Percentiles rank a stretch among this genome's conserved stretches.
phyloP scores from a whole-genome alignment of 2,329 filamentous ascomycete genomes.

The Xylariaceae sp. region DNA sequence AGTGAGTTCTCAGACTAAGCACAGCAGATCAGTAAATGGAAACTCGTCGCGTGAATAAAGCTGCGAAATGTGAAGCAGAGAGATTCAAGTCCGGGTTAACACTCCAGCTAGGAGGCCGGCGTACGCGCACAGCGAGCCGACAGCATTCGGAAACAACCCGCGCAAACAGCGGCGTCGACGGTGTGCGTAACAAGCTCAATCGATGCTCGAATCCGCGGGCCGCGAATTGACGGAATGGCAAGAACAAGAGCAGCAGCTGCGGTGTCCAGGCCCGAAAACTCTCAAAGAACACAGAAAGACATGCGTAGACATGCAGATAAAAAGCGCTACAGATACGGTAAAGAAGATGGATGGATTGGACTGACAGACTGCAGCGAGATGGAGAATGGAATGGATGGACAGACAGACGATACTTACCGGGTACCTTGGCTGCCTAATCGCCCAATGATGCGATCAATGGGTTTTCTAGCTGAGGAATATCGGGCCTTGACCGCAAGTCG shows the following conservation, averaged over 20 bases:
- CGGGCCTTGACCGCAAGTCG: conserved; percentile 1
- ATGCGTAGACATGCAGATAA: neutral
- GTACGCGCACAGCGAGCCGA: conserved; percentile 1
- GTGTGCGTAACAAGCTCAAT: neutral
- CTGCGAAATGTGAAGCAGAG: neutral
- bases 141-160: neutral
- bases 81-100: neutral
- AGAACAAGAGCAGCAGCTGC: neutral
- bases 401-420: conserved; percentile 1
- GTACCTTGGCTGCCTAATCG: conserved; percentile 18
- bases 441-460: conserved; percentile 14
- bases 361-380: too few species aligned
- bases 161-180: conserved; percentile 2
- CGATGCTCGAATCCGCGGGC: neutral
- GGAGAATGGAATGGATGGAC: too few species aligned
- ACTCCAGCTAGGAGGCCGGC: neutral
- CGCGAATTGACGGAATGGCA: neutral
- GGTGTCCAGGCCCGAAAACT: neutral
- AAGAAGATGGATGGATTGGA: neutral
- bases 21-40: conserved; percentile 6
- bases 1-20: conserved; percentile 4
- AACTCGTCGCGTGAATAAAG: neutral
- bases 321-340: neutral
- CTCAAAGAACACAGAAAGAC: neutral
- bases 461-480: conserved; percentile 2